Evolutionary conservation across 306 rosid genomes (phyloP), one percentile per base, ranked within the genome.

Genomic region (Ziziphus jujuba): DNA sequence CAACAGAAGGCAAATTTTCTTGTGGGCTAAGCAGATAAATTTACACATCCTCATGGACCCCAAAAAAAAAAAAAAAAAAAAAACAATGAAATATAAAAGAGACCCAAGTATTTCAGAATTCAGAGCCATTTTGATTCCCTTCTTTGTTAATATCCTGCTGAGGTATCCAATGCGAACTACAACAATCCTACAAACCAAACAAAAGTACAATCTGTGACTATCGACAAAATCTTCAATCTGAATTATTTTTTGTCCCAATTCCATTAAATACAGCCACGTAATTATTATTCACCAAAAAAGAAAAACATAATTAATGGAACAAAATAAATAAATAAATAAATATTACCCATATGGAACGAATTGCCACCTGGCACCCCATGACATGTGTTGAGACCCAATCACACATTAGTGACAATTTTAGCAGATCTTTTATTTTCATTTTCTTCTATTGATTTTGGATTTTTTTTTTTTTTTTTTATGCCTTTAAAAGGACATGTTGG

Each of bases 131-230:
- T 45, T 38, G 47, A 16, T 25, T 7, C 5, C 73, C 25, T 40
- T 40, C 8, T 35, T 43, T 34, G 34, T 61, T 4, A 22, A 35
- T 36, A 33, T 10, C 17, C 31, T 6, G 45, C 69, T 16, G 11
- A 25, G 73, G 79, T 56, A 56, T 54, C 63, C 78, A 53, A 60
- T 61, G 77, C 52, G 35, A 53, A 54, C 69, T 34, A 7, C 68
- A 51, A 58, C 61, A 58, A 58, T 62, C 65, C 70, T n/a, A 58
- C 17, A 54, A 28, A 65, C 64, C 72, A 56, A 75, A 80, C 75
- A 69, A 63, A 8, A 63, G 69, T 63, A 69, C 47, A 75, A 75
- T 78, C 64, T 60, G 71, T 49, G 70, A 45, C 36, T 57, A 70
- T 55, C 61, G 75, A 71, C 75, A 64, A 50, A 55, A 31, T 58